Conservation (phyloP, 2,329 filamentous ascomycete genomes). For the Penicillium sclerotigenum region DNA sequence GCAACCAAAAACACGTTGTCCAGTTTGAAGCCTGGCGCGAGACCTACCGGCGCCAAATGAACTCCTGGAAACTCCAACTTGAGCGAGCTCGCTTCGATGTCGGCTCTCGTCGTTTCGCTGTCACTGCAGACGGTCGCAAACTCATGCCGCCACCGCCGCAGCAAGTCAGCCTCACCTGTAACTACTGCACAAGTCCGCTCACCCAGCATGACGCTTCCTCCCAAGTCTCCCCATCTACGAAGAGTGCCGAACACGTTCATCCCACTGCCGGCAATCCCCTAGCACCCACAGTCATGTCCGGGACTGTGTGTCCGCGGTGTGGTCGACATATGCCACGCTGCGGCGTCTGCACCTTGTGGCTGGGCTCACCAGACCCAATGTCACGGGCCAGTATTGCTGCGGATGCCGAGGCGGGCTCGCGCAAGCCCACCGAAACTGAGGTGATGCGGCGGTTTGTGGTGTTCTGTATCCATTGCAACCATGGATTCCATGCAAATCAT, state of each 20-base stretch:
- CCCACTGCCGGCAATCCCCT: conserved; percentile 37
- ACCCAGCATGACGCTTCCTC: conserved; percentile 45
- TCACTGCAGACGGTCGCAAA: conserved; percentile 49
- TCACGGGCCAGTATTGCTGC: conserved; percentile 39
- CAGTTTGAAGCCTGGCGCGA: conserved; percentile 61
- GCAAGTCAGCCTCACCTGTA: conserved; percentile 58
- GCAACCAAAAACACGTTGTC: conserved; percentile 50
- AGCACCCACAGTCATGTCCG: conserved; percentile 38
- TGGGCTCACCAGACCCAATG: conserved; percentile 57
- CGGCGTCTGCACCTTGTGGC: conserved; percentile 60
- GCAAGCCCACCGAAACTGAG: conserved; percentile 38
- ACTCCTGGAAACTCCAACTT: conserved; percentile 59
- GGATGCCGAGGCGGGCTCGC: conserved; percentile 29
- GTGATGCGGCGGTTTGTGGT: conserved; percentile 55
- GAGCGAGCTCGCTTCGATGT: conserved; percentile 60
- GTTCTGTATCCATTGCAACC: conserved; percentile 62
- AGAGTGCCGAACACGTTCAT: conserved; percentile 33
- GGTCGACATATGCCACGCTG: conserved; percentile 62
- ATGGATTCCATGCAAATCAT: conserved; percentile 63
- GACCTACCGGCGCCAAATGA: conserved; percentile 59
- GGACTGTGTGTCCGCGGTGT: conserved; percentile 60
- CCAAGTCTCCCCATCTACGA: conserved; percentile 25
- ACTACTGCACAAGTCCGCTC: conserved; percentile 58
- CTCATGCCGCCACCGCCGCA: conserved; percentile 50
- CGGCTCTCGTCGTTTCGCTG: conserved; percentile 53